Evolutionary conservation across 345 rosid genomes (phyloP).

Genomic region (Stellera chamaejasme): DNA sequence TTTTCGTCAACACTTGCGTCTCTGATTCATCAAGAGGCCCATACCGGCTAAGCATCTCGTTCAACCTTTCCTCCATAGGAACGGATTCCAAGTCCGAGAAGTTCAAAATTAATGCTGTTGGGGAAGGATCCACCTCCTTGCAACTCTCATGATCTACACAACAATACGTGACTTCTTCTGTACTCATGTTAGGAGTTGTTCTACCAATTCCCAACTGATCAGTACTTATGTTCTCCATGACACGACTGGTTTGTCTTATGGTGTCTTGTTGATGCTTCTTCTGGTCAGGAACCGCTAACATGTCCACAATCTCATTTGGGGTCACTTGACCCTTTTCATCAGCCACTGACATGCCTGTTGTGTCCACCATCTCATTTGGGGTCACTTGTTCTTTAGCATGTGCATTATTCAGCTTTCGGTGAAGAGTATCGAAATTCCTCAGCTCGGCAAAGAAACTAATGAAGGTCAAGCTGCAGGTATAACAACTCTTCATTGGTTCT

Average conservation of each 20-base stretch:
- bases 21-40: conserved; percentile 36
- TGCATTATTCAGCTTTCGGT: conserved; percentile 5
- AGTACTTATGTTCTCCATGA: no score
- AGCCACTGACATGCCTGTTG: conserved; percentile 3
- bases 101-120: conserved; percentile 47
- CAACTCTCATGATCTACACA: conserved; percentile 12
- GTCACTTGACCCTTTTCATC: no score
- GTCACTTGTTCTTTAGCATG: conserved; percentile 16
- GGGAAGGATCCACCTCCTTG: conserved; percentile 16
- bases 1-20: conserved; percentile 40
- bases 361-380: conserved; percentile 21
- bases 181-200: no score
- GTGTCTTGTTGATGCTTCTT: no score
- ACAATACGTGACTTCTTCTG: conserved; percentile 2
- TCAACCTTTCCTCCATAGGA: conserved; percentile 37
- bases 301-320: no score
- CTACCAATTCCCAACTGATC: no score
- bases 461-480: conserved; percentile 12
- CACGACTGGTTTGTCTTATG: no score
- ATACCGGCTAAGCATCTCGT: conserved; percentile 42
- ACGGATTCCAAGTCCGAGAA: conserved; percentile 35
- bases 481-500: conserved; percentile 23
- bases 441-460: conserved; percentile 30
- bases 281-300: no score
- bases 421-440: conserved; percentile 30